Base-by-base conservation (phyloP, 495 filamentous ascomycete genomes). In the Aspergillus egyptiacus region DNA sequence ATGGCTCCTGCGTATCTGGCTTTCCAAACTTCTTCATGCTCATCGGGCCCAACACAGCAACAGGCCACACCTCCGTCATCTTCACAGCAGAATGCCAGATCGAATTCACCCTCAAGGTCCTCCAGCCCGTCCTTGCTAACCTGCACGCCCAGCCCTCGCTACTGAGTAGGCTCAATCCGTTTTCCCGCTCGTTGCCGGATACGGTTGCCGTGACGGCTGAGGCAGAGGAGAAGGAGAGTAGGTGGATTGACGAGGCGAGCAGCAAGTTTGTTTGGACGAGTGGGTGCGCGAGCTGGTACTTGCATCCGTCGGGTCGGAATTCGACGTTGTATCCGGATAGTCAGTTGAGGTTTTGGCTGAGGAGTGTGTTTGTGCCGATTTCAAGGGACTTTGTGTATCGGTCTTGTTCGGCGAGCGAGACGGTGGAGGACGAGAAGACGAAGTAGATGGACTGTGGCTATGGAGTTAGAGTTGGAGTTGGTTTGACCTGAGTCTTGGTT, bases 21-120 rank as follows among this genome's bases (percentile, higher is more conserved):
- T 82, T 80, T 54, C 76, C 78, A 4, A 80, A 80, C 43, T 71
- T 78, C 52, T 82, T 82, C 63, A 67, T 77, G 17, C 63, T 81
- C 9, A 70, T 76, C 54, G 78, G 78, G 0, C 78, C 77, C 0
- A 82, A 80, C 42, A 77, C 75, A 1, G 69, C 64, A 2, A 79
- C 74, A 10, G 78, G 77, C 0, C 77, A 82, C 55, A 63, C 65
- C 1, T 75, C 66, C 2, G 72, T 78, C 3, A 64, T 78, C 22
- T 64, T 74, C 43, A 65, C 69, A 0, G 65, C 59, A 20, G 78
- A 81, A 56, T 75, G 74, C 48, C 69, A 73, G 61, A 64, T 79
- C 22, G 62, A 71, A 33, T 70, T 75, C 55, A 64, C 60, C 14
- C 54, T 80, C 18, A 49, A 34, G 11, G 46, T 41, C 11, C 27